Evolutionary conservation across 768 basidiomycete genomes (phyloP).

Genomic region (Calocybe cyanea): DNA sequence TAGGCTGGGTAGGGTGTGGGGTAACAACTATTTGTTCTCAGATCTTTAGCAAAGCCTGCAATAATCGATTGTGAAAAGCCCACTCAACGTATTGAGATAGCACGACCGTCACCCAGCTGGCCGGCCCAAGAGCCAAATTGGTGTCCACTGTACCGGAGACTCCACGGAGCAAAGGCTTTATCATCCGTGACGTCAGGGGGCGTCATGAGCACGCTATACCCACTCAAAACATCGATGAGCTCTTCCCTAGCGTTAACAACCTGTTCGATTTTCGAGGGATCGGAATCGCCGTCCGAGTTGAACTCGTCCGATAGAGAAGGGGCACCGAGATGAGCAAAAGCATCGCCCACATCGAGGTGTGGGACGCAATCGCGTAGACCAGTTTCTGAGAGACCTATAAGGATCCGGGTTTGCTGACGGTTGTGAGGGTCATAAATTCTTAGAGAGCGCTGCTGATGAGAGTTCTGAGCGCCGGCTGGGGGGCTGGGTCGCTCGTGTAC

Average conservation of each 20-base stretch:
- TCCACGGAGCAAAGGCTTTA: conserved; percentile 70
- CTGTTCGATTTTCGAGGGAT: conserved; percentile 27
- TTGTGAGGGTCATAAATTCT: conserved; percentile 47
- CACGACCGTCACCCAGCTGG: conserved; percentile 93
- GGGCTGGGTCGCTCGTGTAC: conserved; percentile 24
- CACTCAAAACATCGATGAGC: conserved; percentile 78
- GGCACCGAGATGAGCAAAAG: conserved; percentile 60
- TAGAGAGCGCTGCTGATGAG: conserved; percentile 24
- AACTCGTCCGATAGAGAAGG: conserved; percentile 48
- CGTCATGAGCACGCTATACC: conserved; percentile 66
- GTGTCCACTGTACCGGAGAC: conserved; percentile 86
- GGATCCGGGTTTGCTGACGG: conserved; percentile 48
- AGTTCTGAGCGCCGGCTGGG: conserved; percentile 20
- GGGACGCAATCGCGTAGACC: conserved; percentile 77
- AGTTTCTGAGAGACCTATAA: conserved; percentile 71
- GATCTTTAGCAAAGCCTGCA: background rate
- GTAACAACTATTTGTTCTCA: conserved; percentile 58
- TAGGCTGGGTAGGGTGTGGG: conserved; percentile 56
- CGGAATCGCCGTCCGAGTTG: conserved; percentile 28
- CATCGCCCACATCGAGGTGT: conserved; percentile 83
- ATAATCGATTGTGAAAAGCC: background rate
- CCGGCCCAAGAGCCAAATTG: conserved; percentile 91
- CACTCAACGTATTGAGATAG: conserved; percentile 70
- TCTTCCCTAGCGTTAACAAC: conserved; percentile 55
- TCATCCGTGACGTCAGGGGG: conserved; percentile 12